Conservation (phyloP, 305 asterid species). For the Solanum hybrid region DNA sequence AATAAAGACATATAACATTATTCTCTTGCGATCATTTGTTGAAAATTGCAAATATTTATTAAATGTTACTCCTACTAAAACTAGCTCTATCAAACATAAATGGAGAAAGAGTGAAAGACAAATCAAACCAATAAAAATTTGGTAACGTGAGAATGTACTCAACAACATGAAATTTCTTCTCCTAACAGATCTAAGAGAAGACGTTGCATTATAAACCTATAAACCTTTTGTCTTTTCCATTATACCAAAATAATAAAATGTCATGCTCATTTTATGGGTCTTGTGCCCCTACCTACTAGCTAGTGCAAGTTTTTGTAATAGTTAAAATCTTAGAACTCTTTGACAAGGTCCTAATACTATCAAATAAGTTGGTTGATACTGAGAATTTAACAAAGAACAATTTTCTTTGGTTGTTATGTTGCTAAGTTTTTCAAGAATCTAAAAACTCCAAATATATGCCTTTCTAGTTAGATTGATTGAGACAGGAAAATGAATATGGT, state of each 20-base stretch:
- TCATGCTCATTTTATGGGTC: not conserved
- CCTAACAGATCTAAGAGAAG: not conserved
- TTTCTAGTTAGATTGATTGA: not conserved
- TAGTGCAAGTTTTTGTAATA: not conserved
- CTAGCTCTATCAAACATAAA: not conserved
- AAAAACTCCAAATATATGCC: not conserved
- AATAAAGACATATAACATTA: not conserved
- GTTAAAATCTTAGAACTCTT: not conserved
- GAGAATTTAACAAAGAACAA: not conserved
- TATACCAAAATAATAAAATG: not conserved
- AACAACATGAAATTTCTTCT: not conserved
- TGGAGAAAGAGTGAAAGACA: not conserved
- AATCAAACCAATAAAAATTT: not conserved
- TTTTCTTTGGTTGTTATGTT: not conserved
- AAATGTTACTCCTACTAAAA: not conserved
- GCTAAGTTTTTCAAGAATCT: not conserved
- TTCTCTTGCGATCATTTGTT: not conserved
- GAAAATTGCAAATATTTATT: not conserved
- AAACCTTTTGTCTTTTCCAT: not conserved
- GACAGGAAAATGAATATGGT: not conserved
- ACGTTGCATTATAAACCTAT: not conserved
- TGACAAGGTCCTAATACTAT: not conserved
- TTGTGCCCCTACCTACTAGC: not conserved
- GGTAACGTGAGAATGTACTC: not conserved
- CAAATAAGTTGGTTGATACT: not conserved